Base-by-base conservation (phyloP, 768 basidiomycete genomes). In the Rubroboletus satanas region DNA sequence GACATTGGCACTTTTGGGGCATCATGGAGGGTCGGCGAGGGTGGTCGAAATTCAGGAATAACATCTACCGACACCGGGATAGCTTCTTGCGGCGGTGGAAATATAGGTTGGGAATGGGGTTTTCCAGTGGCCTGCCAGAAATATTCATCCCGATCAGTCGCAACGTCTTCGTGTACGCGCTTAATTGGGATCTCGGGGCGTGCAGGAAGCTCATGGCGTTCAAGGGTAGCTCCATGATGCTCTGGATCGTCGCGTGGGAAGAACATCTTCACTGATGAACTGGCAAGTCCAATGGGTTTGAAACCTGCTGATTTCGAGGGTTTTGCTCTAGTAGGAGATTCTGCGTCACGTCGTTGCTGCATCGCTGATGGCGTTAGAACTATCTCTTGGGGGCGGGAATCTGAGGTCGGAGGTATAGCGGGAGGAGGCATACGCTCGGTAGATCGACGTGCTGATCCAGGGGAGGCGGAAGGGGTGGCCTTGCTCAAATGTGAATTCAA, bases 161-260 rank as follows among this genome's bases (percentile, higher is more conserved):
- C 43, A 4, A 32, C 49, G 28, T 69, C 65, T 45, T 69, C 67
- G 28, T 63, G 62, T 14, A 59, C 4, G 36, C 71, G 69, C 43
- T 71, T 72, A 4, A 45, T 31, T 31, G 71, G 71, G 10, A 71
- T 29, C 43, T 62, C 71, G 7, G 65, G 59, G 33, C 63, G 63
- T 32, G 38, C 18, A 31, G 62, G 57, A 48, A 53, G 51, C 7
- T 52, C 65, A 7, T 62, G 57, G 47, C 23, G 61, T 50, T 55
- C 54, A 44, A 32, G 52, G 56, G 57, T 45, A 41, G 69, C 55
- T 31, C 66, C 67, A 50, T 65, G 62, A 32, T 78, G 76, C 60
- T 81, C 77, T 35, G 89, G 88, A 18, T 92, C 90, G 47, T 92
- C 90, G 1, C 80, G 82, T 21, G 91, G 90, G 66, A 94, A 94